Base-by-base conservation (phyloP, 2,329 filamentous ascomycete species). In the Sclerotinia subarctica region DNA sequence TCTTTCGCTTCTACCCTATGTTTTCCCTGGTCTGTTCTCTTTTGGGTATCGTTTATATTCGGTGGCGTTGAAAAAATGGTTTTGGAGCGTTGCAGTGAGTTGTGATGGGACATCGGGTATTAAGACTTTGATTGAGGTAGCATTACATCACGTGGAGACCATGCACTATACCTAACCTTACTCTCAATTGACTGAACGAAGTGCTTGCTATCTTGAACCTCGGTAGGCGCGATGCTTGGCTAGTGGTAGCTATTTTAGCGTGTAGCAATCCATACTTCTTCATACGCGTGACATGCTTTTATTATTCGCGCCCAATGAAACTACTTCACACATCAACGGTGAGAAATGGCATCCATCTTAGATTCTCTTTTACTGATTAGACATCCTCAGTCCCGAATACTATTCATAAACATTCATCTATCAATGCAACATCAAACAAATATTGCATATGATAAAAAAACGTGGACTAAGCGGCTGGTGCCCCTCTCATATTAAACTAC, bases 21-120 rank as follows among this genome's bases (percentile, higher is more conserved):
- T 38, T 26, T 32, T 47, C 51, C 51, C 51, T 65, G 52, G 63
- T 54, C 51, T 65, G 38, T 47, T 52, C 35, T 11, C 52, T 65
- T 58, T 65, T 26, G 29, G 63, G 52, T 21, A 47, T 38, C 63
- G 63, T 35, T 15, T 32, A 5, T 42, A 35, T 47, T 58, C 3
- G 51, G 51, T 65, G 63, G 63, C 63, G 63, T 47, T 7, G 47
- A 38, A 57, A 17, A 7, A 21, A 56, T 42, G 19, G 47, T 47
- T 24, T 62, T 11, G 44, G 6, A 29, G 58, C 44, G 44, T 49
- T 46, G 35, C 19, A 46, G 51, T 29, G 24, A 38, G 59, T 51
- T 11, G 59, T 63, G 19, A 51, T 52, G 60, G 38, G 60, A 63
- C 29, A 19, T 63, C 32, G 60, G n/a, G 47, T 35, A 24, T 13